These are phyloP conservation scores for Diphasiastrum complanatum DNA, from an alignment of 83 land plant species.

Conservation along the genomic window DNA sequence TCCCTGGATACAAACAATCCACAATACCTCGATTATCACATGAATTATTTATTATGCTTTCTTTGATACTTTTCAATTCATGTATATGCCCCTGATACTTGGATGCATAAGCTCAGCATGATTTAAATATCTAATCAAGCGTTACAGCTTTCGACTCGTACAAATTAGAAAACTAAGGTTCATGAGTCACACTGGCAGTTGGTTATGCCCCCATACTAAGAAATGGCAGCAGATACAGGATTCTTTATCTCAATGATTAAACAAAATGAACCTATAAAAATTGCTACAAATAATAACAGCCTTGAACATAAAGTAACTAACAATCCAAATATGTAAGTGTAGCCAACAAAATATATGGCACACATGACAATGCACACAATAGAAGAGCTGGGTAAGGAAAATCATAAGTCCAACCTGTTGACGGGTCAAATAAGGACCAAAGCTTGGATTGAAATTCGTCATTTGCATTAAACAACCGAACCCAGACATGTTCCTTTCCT, in stretches of 20 bases:
- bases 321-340: neutral
- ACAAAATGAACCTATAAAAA: neutral
- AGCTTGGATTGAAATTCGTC: slow-evolving; percentile 66
- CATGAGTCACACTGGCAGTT: too few relatives aligned
- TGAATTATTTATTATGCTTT: neutral
- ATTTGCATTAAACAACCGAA: slow-evolving; percentile 82
- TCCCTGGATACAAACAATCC: slow-evolving; percentile 40
- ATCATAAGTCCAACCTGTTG: slow-evolving; percentile 43
- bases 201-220: too few relatives aligned
- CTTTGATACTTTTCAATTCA: neutral
- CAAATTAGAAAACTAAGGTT: too few relatives aligned
- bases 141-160: too few relatives aligned
- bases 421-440: slow-evolving; percentile 82
- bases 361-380: neutral
- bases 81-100: too few relatives aligned
- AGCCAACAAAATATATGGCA: neutral
- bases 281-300: neutral
- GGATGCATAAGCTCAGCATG: too few relatives aligned
- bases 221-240: too few relatives aligned
- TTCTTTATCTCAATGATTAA: too few relatives aligned
- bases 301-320: too few relatives aligned
- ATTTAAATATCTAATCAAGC: too few relatives aligned
- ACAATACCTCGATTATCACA: neutral
- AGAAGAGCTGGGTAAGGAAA: neutral
- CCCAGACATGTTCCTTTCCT: slow-evolving; percentile 82